Evolutionary conservation across 441 rosid genomes (phyloP), one percentile per base, ranked within the genome.

Genomic region (Arabidopsis hybrid): DNA sequence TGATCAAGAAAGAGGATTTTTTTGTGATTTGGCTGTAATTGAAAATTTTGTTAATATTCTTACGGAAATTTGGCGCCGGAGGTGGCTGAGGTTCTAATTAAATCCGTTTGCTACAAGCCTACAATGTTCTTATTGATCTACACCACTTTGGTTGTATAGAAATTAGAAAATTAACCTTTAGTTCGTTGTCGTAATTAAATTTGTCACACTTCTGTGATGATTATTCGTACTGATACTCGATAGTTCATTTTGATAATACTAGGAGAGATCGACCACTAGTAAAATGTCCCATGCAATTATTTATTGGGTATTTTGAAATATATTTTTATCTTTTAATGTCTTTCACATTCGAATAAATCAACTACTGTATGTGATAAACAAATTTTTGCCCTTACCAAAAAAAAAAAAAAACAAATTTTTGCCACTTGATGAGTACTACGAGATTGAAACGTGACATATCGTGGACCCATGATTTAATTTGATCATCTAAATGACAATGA

Each of bases 391-490:
- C 21, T 18, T 18, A 18, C 21, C 21, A n/a, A n/a, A n/a, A 18
- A 18, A 18, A 18, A 18, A 18, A 18, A 18, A 18, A 18, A 18
- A 18, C 21, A 18, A 18, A 18, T 18, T 35, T 38, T 51, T 66
- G 61, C 64, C 32, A 57, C 56, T 69, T 57, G 65, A 43, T 57
- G 36, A 45, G 65, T 57, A 57, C 6, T 57, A 57, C 6, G 21
- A 69, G 56, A 57, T 11, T 12, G 45, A 57, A 57, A 57, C 73
- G n/a, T 56, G 65, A 69, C 45, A 43, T 56, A 18, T 61, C 35
- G 5, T 51, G 53, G 69, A 62, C 69, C 69, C 53, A 51, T 71
- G 51, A 49, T 13, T 36, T 29, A 8, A 50, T 50, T 29, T 40
- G 62, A 67, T 40, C 52, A 16, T 34, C 46, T 49, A 14, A 32